A percentile compares a stretch with the other conserved stretches of the same genome.
Conservation (phyloP, 176 grass and related monocot genomes). For the Areca catechu region DNA sequence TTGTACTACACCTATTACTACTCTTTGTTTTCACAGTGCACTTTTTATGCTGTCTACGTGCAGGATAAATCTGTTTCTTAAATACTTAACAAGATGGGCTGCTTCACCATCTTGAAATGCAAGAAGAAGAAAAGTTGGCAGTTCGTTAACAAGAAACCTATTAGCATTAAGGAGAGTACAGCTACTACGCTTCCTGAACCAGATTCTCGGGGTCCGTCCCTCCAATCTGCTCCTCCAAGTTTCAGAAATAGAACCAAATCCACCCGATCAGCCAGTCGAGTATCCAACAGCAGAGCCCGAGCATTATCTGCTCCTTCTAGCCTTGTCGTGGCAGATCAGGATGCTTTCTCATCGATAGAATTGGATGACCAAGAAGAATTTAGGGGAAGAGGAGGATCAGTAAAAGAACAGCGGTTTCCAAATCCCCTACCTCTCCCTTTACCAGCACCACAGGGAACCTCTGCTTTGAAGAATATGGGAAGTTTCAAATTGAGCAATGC, state of each 20-base stretch:
- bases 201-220: slow-evolving; percentile 46
- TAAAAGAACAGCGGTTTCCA: slow-evolving; percentile 48
- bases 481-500: slow-evolving; percentile 68
- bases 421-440: slow-evolving; percentile 88
- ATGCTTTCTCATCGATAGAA: slow-evolving; percentile 40
- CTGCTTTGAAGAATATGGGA: slow-evolving; percentile 48
- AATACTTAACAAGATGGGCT: slow-evolving; percentile 56
- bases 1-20: no score
- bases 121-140: slow-evolving; percentile 63
- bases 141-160: slow-evolving; percentile 24
- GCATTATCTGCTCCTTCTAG: slow-evolving; percentile 74
- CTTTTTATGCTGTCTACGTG: no score
- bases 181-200: slow-evolving; percentile 82
- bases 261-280: slow-evolving; percentile 33
- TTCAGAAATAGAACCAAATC: slow-evolving; percentile 67
- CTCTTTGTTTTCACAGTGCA: no score
- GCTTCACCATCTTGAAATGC: slow-evolving; percentile 64
- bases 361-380: slow-evolving; percentile 63
- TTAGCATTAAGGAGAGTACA: slow-evolving; percentile 35
- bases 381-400: slow-evolving; percentile 30
- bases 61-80: slow-evolving; percentile 4
- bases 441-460: slow-evolving; percentile 46
- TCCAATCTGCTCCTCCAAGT: slow-evolving; percentile 93
- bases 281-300: slow-evolving; percentile 40
- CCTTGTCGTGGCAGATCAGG: slow-evolving; percentile 61